Percentiles rank a stretch among this genome's conserved stretches.
Evolutionary conservation across 1,284 basidiomycete species (phyloP).

Genomic region (Tilletia setariae): DNA sequence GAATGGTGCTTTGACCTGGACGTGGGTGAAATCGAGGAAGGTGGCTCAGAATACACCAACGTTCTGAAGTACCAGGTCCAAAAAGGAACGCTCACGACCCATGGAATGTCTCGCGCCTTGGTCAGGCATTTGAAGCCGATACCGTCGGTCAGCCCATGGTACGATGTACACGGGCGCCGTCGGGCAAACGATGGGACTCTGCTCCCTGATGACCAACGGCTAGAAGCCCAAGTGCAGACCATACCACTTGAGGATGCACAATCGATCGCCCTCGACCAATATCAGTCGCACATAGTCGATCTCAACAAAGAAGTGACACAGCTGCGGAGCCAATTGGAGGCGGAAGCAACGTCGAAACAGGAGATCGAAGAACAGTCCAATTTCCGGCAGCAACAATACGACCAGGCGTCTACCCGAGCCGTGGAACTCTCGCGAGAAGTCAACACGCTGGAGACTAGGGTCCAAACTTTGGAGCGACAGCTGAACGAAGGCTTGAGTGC

Average conservation of each 20-base stretch:
- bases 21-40: not conserved
- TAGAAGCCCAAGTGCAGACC: not conserved
- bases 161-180: not conserved
- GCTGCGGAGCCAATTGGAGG: not conserved
- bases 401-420: constrained; percentile 4
- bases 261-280: not conserved
- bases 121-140: not conserved
- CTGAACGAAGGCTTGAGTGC: not conserved
- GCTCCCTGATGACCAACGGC: not conserved
- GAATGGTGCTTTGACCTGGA: constrained; percentile 3
- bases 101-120: constrained; percentile 1
- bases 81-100: not conserved
- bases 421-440: constrained; percentile 11
- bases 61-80: not conserved
- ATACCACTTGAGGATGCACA: not conserved
- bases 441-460: not conserved
- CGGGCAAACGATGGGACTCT: not conserved
- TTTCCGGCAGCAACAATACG: constrained; percentile 5
- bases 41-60: not conserved
- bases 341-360: not conserved
- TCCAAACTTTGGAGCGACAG: not conserved
- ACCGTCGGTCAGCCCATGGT: constrained; percentile 1
- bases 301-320: not conserved
- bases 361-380: not conserved
- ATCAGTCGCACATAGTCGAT: not conserved